Conservation (phyloP, 306 rosid species). For the Abrus precatorius region DNA sequence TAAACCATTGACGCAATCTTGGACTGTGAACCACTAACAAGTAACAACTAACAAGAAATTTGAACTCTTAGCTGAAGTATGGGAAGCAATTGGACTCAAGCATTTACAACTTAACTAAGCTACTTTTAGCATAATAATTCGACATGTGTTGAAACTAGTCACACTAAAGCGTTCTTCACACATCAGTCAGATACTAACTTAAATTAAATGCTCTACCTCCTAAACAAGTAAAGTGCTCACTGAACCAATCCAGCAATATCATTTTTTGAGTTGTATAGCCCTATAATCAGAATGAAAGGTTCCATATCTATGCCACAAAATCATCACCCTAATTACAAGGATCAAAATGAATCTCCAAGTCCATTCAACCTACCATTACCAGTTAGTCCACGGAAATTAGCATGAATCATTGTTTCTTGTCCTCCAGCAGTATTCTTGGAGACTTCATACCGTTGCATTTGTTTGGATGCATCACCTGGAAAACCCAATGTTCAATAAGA, state of each 20-base stretch:
- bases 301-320: background rate
- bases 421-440: constrained; percentile 30
- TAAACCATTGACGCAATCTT: constrained; percentile 19
- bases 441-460: background rate
- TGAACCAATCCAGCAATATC: constrained; percentile 19
- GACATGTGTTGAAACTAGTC: constrained; percentile 16
- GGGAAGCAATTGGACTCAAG: constrained; percentile 3
- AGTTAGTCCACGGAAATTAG: constrained; percentile 16
- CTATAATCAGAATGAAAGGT: background rate
- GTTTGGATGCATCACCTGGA: constrained; percentile 46
- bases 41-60: background rate
- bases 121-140: constrained; percentile 19
- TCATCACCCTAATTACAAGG: constrained; percentile 29
- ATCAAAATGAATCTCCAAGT: constrained; percentile 26
- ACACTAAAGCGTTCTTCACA: constrained; percentile 18
- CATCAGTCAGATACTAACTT: constrained; percentile 28
- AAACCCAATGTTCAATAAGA: constrained; percentile 16
- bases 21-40: background rate
- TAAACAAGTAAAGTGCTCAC: constrained; percentile 18
- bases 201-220: constrained; percentile 22
- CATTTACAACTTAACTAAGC: constrained; percentile 21
- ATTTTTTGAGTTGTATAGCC: background rate
- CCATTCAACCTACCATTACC: constrained; percentile 33
- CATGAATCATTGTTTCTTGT: constrained; percentile 38
- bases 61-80: constrained; percentile 16